phyloP scores from a whole-genome alignment of 495 filamentous ascomycete genomes.

The Neurospora sp. region DNA sequence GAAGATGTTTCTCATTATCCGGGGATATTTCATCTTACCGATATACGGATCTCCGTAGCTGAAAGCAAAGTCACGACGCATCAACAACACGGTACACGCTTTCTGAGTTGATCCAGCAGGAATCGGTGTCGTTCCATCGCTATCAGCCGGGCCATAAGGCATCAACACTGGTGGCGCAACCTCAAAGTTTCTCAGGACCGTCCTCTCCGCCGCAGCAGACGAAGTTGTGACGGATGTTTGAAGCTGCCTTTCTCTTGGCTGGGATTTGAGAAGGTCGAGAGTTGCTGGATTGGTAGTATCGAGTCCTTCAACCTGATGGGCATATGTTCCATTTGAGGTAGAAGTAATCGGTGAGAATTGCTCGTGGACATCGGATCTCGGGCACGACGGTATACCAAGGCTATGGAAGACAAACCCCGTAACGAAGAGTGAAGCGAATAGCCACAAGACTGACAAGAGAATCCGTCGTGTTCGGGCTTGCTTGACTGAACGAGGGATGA shows the following conservation, averaged over 20 bases:
- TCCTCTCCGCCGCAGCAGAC: constrained; percentile 6
- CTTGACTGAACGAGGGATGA: background rate
- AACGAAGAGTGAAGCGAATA: background rate
- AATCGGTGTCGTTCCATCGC: constrained; percentile 19
- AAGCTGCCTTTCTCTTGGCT: background rate
- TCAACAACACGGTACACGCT: constrained; percentile 48
- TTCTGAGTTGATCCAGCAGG: constrained; percentile 11
- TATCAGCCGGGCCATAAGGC: constrained; percentile 30
- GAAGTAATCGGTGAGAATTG: background rate
- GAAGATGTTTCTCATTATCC: background rate
- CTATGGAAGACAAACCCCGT: background rate
- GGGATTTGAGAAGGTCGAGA: background rate
- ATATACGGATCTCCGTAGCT: constrained; percentile 75
- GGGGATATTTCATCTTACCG: constrained; percentile 40
- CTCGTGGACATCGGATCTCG: background rate
- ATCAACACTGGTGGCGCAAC: constrained; percentile 55
- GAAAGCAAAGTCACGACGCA: constrained; percentile 62
- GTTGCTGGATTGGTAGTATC: background rate
- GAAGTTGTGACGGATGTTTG: constrained; percentile 4
- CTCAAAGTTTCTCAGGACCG: constrained; percentile 52
- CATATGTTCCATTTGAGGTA: background rate
- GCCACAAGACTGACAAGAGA: background rate
- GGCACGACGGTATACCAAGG: background rate
- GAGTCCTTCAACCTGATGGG: background rate
- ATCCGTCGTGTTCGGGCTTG: background rate